A percentile compares a stretch with the other conserved stretches of the same genome.
Conservation (phyloP, 306 rosid species). For the Clitoria ternatea region DNA sequence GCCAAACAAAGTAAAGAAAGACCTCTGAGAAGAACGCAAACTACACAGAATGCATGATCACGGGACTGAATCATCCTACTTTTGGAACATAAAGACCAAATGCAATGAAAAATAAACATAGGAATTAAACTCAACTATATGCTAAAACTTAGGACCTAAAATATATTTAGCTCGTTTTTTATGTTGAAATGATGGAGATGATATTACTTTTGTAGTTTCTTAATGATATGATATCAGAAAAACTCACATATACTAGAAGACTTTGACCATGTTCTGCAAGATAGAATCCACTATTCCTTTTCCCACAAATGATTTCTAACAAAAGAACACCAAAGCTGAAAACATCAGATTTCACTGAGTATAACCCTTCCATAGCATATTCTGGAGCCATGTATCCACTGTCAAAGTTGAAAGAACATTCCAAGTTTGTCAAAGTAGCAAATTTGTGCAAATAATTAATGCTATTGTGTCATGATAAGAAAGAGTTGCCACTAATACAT, state of each 20-base stretch:
- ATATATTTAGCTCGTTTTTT: no score
- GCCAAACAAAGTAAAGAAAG: no score
- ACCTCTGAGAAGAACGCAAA: no score
- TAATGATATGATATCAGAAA: background rate
- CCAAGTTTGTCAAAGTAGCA: background rate
- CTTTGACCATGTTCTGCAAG: slow-evolving; percentile 29
- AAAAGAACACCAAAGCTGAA: slow-evolving; percentile 44
- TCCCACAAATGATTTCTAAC: slow-evolving; percentile 40
- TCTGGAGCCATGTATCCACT: slow-evolving; percentile 60
- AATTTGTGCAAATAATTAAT: background rate
- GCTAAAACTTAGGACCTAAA: no score
- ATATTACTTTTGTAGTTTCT: no score
- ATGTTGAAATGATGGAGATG: no score
- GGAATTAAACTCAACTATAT: no score
- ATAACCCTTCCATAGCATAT: slow-evolving; percentile 44
- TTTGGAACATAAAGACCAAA: no score
- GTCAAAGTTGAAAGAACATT: background rate
- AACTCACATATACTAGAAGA: slow-evolving; percentile 34
- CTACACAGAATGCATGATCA: no score
- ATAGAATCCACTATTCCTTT: slow-evolving; percentile 29
- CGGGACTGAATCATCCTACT: no score
- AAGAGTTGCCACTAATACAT: slow-evolving; percentile 5
- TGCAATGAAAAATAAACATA: no score
- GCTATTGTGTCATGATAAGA: background rate
- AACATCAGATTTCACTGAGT: slow-evolving; percentile 40